Percentiles rank a stretch among this genome's conserved stretches.
These are phyloP conservation scores for Dothidotthia symphoricarpi DNA, from an alignment of 2,329 filamentous ascomycete genomes.

Conservation along the genomic window DNA sequence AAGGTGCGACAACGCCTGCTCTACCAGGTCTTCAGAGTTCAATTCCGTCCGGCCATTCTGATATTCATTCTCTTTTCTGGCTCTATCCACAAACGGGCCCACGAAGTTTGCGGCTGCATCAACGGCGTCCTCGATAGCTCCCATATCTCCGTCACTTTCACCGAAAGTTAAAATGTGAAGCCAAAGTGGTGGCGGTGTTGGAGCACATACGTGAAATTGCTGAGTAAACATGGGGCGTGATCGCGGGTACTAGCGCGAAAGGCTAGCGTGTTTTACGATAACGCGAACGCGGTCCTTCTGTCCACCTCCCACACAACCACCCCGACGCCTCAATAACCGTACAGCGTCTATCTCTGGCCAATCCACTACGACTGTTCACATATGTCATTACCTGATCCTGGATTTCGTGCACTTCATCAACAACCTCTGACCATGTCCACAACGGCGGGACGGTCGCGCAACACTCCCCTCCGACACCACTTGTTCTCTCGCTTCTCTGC, in stretches of 20 bases:
- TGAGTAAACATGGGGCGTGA: neutral
- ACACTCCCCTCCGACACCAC: slow-evolving; percentile 18
- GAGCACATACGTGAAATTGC: neutral
- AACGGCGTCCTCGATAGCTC: slow-evolving; percentile 31
- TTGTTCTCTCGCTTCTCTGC: slow-evolving; percentile 37
- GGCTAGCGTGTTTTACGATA: neutral
- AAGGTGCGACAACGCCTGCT: slow-evolving; percentile 31
- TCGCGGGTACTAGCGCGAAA: slow-evolving; percentile 5
- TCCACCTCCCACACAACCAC: slow-evolving; percentile 16
- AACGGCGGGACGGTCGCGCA: slow-evolving; percentile 24
- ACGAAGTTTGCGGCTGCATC: slow-evolving; percentile 37
- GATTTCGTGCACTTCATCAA: slow-evolving; percentile 5
- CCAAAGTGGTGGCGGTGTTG: neutral
- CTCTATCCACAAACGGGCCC: slow-evolving; percentile 28
- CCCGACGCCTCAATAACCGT: slow-evolving; percentile 14
- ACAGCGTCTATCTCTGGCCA: slow-evolving; percentile 8
- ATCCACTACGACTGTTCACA: slow-evolving; percentile 3
- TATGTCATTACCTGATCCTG: slow-evolving; percentile 15
- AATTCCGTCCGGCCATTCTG: slow-evolving; percentile 9
- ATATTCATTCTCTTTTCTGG: slow-evolving; percentile 5
- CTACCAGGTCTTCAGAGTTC: slow-evolving; percentile 19
- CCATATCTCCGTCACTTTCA: slow-evolving; percentile 19
- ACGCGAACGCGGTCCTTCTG: too few relatives aligned
- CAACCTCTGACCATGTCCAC: slow-evolving; percentile 31
- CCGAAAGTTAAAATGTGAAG: too few relatives aligned